Percentiles rank a stretch among this genome's conserved stretches.
Conservation (phyloP, 805 yeast genomes). For the Candida boidinii region DNA sequence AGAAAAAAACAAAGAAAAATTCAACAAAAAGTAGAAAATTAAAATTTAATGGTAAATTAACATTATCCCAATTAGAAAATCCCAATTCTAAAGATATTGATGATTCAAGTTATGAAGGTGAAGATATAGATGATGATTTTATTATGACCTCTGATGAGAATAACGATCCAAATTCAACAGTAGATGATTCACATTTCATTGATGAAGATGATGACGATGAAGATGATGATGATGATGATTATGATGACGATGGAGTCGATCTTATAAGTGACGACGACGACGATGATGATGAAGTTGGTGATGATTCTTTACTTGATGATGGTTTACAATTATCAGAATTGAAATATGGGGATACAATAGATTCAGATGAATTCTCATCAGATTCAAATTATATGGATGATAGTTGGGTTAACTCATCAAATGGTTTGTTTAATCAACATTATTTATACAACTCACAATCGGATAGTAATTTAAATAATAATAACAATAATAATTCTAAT, state of each 20-base stretch:
- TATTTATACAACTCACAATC: slow-evolving; percentile 2
- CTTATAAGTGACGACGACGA: slow-evolving; percentile 4
- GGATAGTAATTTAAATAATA: slow-evolving; percentile 4
- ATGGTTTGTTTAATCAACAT: too few relatives aligned
- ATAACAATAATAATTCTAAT: too few relatives aligned
- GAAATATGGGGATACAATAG: slow-evolving; percentile 12
- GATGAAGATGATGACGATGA: slow-evolving; percentile 3
- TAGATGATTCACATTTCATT: neutral
- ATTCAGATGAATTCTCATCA: slow-evolving; percentile 19
- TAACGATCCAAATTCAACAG: neutral
- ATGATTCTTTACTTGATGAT: slow-evolving; percentile 6
- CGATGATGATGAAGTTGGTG: slow-evolving; percentile 6
- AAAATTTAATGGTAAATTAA: too few relatives aligned
- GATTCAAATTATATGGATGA: slow-evolving; percentile 17
- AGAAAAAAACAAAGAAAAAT: too few relatives aligned
- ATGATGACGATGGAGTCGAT: slow-evolving; percentile 16
- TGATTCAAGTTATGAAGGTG: neutral
- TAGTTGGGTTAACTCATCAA: too few relatives aligned
- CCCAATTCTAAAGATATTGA: too few relatives aligned
- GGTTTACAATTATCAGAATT: slow-evolving; percentile 1
- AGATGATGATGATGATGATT: slow-evolving; percentile 9
- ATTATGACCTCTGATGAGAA: slow-evolving; percentile 1
- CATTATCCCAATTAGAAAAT: too few relatives aligned
- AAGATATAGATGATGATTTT: slow-evolving; percentile 4
- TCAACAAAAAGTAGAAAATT: too few relatives aligned